phyloP scores from a whole-genome alignment of 2,329 filamentous ascomycete species.

The Achaetomium macrosporum region DNA sequence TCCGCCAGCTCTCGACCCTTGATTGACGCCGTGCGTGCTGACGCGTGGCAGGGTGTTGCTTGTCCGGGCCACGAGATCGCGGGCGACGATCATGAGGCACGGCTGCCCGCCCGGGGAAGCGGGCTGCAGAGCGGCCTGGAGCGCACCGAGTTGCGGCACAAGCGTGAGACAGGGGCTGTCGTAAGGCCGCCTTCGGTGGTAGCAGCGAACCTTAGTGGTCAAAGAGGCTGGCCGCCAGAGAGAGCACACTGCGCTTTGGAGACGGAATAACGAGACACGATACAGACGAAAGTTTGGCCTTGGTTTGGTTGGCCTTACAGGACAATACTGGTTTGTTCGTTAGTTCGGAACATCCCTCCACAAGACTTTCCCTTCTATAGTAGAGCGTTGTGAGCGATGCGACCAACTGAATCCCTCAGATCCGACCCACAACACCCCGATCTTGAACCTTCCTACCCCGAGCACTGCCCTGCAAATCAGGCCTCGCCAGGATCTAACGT shows the following conservation, averaged over 20 bases:
- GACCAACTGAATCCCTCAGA: too few species aligned
- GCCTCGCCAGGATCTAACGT: too few species aligned
- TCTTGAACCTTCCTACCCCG: too few species aligned
- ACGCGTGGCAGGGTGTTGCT: neutral
- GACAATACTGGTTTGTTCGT: too few species aligned
- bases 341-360: too few species aligned
- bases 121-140: slow-evolving; percentile 7
- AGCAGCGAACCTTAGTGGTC: slow-evolving; percentile 2
- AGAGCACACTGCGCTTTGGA: neutral
- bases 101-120: slow-evolving; percentile 9
- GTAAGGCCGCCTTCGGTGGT: slow-evolving; percentile 5
- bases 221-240: slow-evolving; percentile 6
- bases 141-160: slow-evolving; percentile 10
- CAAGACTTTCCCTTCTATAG: too few species aligned
- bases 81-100: slow-evolving; percentile 18
- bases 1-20: slow-evolving; percentile 3
- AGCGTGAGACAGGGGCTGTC: slow-evolving; percentile 14
- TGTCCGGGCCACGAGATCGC: neutral
- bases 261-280: neutral
- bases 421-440: too few species aligned
- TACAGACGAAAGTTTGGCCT: slow-evolving; percentile 10
- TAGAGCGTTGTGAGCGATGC: too few species aligned
- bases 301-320: neutral
- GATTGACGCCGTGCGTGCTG: neutral
- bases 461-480: too few species aligned